These are phyloP conservation scores for Chaetoceros tenuissimus DNA, from an alignment of 108 stramenopile genomes.

Conservation along the genomic window DNA sequence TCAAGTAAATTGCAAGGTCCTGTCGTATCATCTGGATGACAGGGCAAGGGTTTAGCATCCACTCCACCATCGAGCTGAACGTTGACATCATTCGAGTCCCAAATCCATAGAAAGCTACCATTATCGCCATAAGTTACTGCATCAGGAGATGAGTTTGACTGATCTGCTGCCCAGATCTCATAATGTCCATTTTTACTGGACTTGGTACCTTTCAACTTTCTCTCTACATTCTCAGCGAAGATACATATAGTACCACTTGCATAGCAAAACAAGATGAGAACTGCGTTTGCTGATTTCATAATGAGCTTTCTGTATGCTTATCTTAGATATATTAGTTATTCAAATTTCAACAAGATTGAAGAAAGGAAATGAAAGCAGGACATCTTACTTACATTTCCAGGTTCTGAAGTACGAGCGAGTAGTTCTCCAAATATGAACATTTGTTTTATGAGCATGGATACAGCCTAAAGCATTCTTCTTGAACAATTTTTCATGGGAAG, in stretches of 20 bases:
- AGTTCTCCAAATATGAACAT: too few species aligned
- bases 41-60: constrained; percentile 7
- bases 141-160: constrained; percentile 17
- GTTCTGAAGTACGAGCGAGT: too few species aligned
- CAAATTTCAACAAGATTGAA: too few species aligned
- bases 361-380: too few species aligned
- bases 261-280: too few species aligned
- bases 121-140: constrained; percentile 2
- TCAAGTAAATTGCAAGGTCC: constrained; percentile 22
- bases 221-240: not conserved
- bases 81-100: constrained; percentile 9
- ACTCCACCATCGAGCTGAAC: not conserved
- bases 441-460: too few species aligned
- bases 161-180: constrained; percentile 27
- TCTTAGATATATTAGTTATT: too few species aligned
- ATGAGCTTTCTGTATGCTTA: too few species aligned
- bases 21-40: constrained; percentile 2
- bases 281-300: too few species aligned
- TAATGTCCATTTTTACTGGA: constrained; percentile 1
- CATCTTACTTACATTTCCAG: too few species aligned
- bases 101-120: constrained; percentile 26
- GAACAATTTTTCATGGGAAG: too few species aligned
- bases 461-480: too few species aligned
- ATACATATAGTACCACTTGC: not conserved
- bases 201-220: not conserved